Percentiles rank a stretch among this genome's conserved stretches.
phyloP scores from a whole-genome alignment of 805 yeast genomes.

The Yueomyces sp. region DNA sequence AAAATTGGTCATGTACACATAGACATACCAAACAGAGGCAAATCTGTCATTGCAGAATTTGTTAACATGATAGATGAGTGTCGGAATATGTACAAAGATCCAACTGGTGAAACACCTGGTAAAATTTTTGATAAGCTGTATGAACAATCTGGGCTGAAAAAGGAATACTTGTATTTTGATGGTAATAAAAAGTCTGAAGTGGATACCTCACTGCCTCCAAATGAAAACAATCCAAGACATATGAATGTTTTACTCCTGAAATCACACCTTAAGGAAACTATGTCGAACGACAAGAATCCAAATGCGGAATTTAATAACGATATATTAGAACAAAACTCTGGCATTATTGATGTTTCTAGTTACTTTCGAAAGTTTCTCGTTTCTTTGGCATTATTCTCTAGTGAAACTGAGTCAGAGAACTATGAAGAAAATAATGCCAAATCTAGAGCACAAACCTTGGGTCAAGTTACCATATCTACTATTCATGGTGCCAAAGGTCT shows the following conservation, averaged over 20 bases:
- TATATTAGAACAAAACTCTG: background rate
- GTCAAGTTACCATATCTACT: slow-evolving; percentile 51
- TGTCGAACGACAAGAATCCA: background rate
- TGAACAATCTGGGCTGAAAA: slow-evolving; percentile 18
- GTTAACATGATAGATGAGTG: slow-evolving; percentile 13
- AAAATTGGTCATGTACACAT: slow-evolving; percentile 2
- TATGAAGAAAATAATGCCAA: slow-evolving; percentile 10
- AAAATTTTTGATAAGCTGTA: slow-evolving; percentile 20
- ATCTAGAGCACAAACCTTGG: slow-evolving; percentile 7
- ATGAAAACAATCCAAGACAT: slow-evolving; percentile 15
- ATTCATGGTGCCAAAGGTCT: slow-evolving; percentile 89
- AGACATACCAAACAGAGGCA: slow-evolving; percentile 12
- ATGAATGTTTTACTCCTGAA: slow-evolving; percentile 14
- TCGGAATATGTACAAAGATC: slow-evolving; percentile 4
- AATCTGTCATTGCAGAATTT: slow-evolving; percentile 11
- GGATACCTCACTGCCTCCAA: slow-evolving; percentile 9
- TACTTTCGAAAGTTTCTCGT: slow-evolving; percentile 23
- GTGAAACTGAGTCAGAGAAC: slow-evolving; percentile 2
- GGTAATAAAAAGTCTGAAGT: slow-evolving; percentile 14
- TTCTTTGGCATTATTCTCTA: slow-evolving; percentile 24
- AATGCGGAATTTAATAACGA: background rate
- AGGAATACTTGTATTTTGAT: slow-evolving; percentile 15
- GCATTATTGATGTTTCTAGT: slow-evolving; percentile 1
- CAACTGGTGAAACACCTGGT: slow-evolving; percentile 4
- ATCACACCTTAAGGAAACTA: slow-evolving; percentile 7